Conservation (phyloP, 208 protist genomes). For the Trypanosoma mega region DNA sequence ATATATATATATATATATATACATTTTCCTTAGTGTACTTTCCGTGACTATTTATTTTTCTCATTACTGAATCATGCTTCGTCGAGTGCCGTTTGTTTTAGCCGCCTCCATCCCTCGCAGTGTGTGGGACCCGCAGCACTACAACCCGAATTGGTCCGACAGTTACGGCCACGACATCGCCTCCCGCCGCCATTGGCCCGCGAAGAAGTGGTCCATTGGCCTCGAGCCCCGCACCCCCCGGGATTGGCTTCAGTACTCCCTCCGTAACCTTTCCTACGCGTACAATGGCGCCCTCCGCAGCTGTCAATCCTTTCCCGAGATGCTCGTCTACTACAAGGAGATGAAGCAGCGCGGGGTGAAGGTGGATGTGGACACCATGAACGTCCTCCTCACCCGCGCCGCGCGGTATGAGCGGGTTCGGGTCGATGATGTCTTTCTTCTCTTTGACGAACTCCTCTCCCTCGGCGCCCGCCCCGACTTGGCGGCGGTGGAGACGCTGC, state of each 20-base stretch:
- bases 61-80: slow-evolving; percentile 49
- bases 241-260: slow-evolving; percentile 78
- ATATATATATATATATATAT: slow-evolving; percentile 9
- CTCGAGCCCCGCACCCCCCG: slow-evolving; percentile 81
- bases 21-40: not conserved
- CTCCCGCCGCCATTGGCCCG: slow-evolving; percentile 80
- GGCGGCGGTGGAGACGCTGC: slow-evolving; percentile 73
- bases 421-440: slow-evolving; percentile 79
- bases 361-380: slow-evolving; percentile 89
- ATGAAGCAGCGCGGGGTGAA: slow-evolving; percentile 90
- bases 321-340: slow-evolving; percentile 87
- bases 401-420: slow-evolving; percentile 82
- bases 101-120: slow-evolving; percentile 71
- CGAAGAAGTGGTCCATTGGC: slow-evolving; percentile 80
- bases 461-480: slow-evolving; percentile 80
- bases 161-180: slow-evolving; percentile 75
- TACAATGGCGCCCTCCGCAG: slow-evolving; percentile 89
- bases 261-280: slow-evolving; percentile 85
- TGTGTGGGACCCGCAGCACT: slow-evolving; percentile 82
- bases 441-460: slow-evolving; percentile 77
- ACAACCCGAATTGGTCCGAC: slow-evolving; percentile 86
- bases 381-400: slow-evolving; percentile 78
- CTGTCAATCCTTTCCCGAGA: slow-evolving; percentile 79
- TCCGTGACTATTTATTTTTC: no score
- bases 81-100: slow-evolving; percentile 26